Evolutionary conservation across 768 basidiomycete genomes (phyloP).

Genomic region (Trichaptum fuscoviolaceum): DNA sequence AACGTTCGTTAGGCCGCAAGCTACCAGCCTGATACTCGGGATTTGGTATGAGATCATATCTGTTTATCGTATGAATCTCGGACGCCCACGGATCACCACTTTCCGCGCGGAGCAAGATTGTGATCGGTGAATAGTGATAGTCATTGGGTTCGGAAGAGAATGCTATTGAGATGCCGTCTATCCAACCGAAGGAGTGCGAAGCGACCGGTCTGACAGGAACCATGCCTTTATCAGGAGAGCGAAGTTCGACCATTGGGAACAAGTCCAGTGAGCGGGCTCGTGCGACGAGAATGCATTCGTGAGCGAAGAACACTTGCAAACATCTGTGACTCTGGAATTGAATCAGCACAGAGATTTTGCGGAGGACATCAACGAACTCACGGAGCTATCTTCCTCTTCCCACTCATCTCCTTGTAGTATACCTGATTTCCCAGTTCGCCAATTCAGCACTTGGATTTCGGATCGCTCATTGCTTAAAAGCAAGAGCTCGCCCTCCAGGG

Average conservation of each 20-base stretch:
- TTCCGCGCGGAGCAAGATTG: constrained; percentile 53
- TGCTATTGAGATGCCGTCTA: constrained; percentile 49
- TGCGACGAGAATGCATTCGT: constrained; percentile 47
- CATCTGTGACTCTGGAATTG: constrained; percentile 41
- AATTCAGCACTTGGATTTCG: constrained; percentile 39
- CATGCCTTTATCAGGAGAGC: constrained; percentile 13
- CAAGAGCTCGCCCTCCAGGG: background rate
- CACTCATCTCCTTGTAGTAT: constrained; percentile 35
- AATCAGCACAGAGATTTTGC: background rate
- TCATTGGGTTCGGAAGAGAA: constrained; percentile 8
- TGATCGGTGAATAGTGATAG: constrained; percentile 11
- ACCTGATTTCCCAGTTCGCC: constrained; percentile 43
- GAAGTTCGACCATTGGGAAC: constrained; percentile 44
- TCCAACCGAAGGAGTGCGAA: constrained; percentile 59
- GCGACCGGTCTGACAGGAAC: constrained; percentile 33
- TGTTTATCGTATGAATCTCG: constrained; percentile 40
- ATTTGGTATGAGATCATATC: constrained; percentile 36
- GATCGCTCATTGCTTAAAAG: background rate
- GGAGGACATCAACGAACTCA: constrained; percentile 7
- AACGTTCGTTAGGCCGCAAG: constrained; percentile 1
- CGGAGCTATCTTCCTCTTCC: constrained; percentile 29
- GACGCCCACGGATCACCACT: constrained; percentile 58
- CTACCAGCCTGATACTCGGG: constrained; percentile 18
- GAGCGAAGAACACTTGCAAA: constrained; percentile 45
- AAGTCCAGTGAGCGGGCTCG: constrained; percentile 54